A percentile compares a stretch with the other conserved stretches of the same genome.
These are phyloP conservation scores for Cinnamomum micranthum DNA, from an alignment of 164 flowering plant species.

Conservation along the genomic window DNA sequence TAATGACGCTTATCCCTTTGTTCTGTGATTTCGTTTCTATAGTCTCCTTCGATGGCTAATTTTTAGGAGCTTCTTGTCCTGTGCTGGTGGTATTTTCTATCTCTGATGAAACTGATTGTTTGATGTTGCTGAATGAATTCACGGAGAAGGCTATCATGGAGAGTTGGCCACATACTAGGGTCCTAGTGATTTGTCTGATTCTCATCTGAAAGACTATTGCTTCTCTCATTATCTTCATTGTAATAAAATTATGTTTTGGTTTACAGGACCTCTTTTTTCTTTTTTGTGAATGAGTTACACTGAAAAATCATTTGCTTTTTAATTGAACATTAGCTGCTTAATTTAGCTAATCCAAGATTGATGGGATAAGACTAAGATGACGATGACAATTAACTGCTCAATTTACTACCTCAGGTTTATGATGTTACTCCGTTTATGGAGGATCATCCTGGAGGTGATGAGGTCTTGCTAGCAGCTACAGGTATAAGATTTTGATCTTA, in stretches of 20 bases:
- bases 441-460: constrained; percentile 95
- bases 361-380: neutral
- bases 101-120: neutral
- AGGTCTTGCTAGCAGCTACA: constrained; percentile 72
- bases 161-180: neutral
- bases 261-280: too few species aligned
- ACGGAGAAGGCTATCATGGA: neutral
- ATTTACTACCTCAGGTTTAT: constrained; percentile 51
- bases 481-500: constrained; percentile 35
- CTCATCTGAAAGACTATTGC: neutral
- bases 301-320: too few species aligned
- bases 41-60: neutral
- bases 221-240: neutral
- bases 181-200: neutral
- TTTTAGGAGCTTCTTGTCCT: too few species aligned
- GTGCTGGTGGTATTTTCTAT: neutral
- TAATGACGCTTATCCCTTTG: neutral
- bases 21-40: neutral
- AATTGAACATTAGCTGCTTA: too few species aligned
- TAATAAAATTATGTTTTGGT: neutral
- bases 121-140: neutral
- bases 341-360: too few species aligned
- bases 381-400: neutral
- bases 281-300: too few species aligned
- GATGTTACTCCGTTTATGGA: constrained; percentile 88